Base-by-base conservation (phyloP, 2,329 filamentous ascomycete species). In the Fusarium lyarnte region DNA sequence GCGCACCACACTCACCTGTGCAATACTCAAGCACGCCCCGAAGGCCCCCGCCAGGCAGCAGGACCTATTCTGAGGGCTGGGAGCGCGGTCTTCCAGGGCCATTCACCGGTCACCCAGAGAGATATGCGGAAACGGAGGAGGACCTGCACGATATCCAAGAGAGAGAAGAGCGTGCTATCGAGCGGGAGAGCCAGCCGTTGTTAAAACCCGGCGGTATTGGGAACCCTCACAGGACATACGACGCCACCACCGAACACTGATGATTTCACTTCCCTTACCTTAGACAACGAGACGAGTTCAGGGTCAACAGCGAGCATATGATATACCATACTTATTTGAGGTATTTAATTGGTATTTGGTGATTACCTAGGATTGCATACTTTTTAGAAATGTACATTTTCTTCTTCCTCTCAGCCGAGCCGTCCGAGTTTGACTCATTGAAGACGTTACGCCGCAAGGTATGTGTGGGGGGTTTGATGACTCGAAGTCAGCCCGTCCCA, bases 101-200 rank as follows among this genome's bases (percentile, higher is more conserved):
- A 2, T 87, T 87, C 71, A 86, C 85, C 3, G 85, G 84, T 3
- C 86, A 88, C 58, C 85, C 86, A 6, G 85, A 88, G 74, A 82
- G 82, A 65, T 87, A 88, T 58, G 85, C 85, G 36, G 83, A 85
- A 54, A 87, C 84, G 6, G 85, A 86, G 39, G 86, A 87, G 63
- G 85, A 88, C 63, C 79, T 87, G 68, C 84, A 86, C 54, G 82
- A 85, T 39, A 85, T 87, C 41, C 78, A 84, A 66, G 85, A 87
- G 66, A 83, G 85, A 25, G 86, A 88, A 71, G 86, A 87, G 60
- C 80, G 84, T 46, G 85, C 86, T 21, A 85, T 86, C 35, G 85
- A 82, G 19, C 78, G 84, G 41, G 86, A 88, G 77, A 87, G 83
- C 42, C 83, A 87, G 68, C 87, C 87, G 9, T 78, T 88, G 45